phyloP scores from a whole-genome alignment of 2,329 filamentous ascomycete genomes.

The Paecilomyces formosus region DNA sequence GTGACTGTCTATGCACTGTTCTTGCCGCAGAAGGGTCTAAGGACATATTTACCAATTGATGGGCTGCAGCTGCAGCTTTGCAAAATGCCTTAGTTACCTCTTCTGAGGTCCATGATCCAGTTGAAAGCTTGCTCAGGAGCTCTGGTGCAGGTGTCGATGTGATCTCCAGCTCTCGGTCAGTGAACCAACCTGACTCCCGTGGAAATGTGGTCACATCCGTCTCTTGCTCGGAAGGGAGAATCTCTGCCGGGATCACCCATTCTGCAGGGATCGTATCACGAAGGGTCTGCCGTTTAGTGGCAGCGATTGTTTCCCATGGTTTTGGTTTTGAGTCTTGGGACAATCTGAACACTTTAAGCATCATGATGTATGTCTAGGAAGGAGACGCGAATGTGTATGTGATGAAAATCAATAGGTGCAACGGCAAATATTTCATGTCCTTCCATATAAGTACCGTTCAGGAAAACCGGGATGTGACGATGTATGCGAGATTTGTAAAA shows the following conservation, averaged over 20 bases:
- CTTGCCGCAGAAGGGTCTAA: background rate
- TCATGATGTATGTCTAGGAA: background rate
- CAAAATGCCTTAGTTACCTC: constrained; percentile 48
- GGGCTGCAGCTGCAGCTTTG: constrained; percentile 48
- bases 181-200: constrained; percentile 52
- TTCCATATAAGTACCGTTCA: background rate
- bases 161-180: constrained; percentile 43
- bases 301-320: constrained; percentile 34
- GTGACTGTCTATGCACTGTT: background rate
- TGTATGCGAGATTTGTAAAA: background rate
- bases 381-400: background rate
- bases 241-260: constrained; percentile 48
- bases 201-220: constrained; percentile 53
- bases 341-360: background rate
- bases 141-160: constrained; percentile 30
- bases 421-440: background rate
- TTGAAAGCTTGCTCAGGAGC: constrained; percentile 25
- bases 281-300: constrained; percentile 39
- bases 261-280: constrained; percentile 48
- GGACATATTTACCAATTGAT: constrained; percentile 41
- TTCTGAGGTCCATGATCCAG: constrained; percentile 41
- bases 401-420: background rate
- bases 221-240: constrained; percentile 48
- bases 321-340: background rate
- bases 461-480: background rate